Conservation (phyloP, 306 rosid species). For the Gastrolobium villosum region DNA sequence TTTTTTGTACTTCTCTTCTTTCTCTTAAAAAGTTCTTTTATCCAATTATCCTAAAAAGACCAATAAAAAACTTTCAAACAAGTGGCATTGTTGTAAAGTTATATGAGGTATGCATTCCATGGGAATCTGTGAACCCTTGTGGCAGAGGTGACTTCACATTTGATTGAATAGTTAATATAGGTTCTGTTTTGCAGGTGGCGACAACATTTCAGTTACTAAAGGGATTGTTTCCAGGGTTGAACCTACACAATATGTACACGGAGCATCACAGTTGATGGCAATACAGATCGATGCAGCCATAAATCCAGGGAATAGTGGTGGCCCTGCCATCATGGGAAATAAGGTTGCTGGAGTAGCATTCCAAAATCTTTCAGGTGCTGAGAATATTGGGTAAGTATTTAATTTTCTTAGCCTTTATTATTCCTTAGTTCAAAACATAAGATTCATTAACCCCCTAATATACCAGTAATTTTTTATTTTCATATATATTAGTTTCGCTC, state of each 20-base stretch:
- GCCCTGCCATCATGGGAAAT: conserved; percentile 90
- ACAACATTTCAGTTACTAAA: conserved; percentile 92
- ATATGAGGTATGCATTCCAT: conserved; percentile 19
- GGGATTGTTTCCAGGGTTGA: conserved; percentile 95
- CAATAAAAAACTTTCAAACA: neutral
- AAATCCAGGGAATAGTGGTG: conserved; percentile 98
- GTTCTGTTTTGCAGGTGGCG: conserved; percentile 72
- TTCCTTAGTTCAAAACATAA: conserved; percentile 9
- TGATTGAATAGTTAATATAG: neutral
- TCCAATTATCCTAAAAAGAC: conserved; percentile 6
- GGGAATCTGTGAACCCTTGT: conserved; percentile 26
- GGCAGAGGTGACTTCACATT: neutral
- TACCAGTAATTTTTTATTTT: conserved; percentile 1
- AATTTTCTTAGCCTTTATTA: conserved; percentile 22
- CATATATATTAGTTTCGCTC: conserved; percentile 1
- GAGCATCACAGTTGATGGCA: conserved; percentile 90
- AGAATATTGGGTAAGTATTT: conserved; percentile 84
- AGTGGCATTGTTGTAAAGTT: conserved; percentile 6
- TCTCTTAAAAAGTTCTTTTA: neutral
- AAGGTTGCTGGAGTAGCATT: conserved; percentile 95
- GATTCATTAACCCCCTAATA: conserved; percentile 15
- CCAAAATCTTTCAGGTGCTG: conserved; percentile 97
- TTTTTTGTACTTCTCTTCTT: conserved; percentile 6
- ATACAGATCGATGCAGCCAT: conserved; percentile 97
- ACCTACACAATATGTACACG: conserved; percentile 93